Evolutionary conservation across 768 basidiomycete species (phyloP).

Genomic region (Hypsizygus marmoreus): DNA sequence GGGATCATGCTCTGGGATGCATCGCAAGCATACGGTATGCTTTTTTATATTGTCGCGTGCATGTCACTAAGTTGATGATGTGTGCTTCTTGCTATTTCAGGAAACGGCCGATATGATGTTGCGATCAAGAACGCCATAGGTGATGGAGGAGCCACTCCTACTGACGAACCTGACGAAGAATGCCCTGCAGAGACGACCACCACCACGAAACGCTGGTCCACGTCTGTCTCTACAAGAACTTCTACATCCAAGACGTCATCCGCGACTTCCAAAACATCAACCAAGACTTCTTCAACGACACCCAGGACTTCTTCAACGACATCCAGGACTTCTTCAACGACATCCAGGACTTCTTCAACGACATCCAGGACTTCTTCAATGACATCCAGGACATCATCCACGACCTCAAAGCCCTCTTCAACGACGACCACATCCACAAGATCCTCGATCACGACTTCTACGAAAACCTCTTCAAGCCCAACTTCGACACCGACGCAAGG

Average conservation of each 20-base stretch:
- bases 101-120: slow-evolving; percentile 60
- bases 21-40: slow-evolving; percentile 47
- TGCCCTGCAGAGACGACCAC: not conserved
- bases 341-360: too few species aligned
- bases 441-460: slow-evolving; percentile 1
- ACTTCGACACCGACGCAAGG: not conserved
- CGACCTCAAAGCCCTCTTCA: too few species aligned
- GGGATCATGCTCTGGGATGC: slow-evolving; percentile 61
- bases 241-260: not conserved
- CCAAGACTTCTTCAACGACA: not conserved
- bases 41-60: slow-evolving; percentile 36
- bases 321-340: not conserved
- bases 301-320: not conserved
- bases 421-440: not conserved
- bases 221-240: not conserved
- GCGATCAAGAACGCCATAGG: slow-evolving; percentile 60
- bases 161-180: not conserved
- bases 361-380: too few species aligned
- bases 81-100: slow-evolving; percentile 29
- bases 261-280: not conserved
- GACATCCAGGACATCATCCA: too few species aligned
- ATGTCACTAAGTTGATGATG: too few species aligned
- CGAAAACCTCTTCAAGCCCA: not conserved
- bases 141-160: slow-evolving; percentile 40
- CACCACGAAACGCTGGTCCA: too few species aligned